These are phyloP conservation scores for Microdochium paspali DNA, from an alignment of 2,329 filamentous ascomycete genomes.

Conservation along the genomic window DNA sequence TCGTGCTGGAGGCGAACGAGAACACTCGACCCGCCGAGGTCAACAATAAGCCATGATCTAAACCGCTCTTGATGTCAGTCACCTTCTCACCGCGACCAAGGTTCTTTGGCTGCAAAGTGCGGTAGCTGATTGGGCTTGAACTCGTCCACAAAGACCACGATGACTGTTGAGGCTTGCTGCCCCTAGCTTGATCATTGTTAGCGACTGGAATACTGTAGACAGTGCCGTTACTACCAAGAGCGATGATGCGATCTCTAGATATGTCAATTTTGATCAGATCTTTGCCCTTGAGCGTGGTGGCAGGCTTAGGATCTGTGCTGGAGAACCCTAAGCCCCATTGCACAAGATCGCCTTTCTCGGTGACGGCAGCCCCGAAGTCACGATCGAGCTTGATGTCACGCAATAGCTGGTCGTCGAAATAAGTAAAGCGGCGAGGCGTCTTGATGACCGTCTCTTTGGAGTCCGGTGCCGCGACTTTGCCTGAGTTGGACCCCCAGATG, in stretches of 20 bases:
- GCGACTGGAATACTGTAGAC: constrained; percentile 82
- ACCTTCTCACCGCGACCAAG: constrained; percentile 65
- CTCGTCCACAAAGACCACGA: constrained; percentile 67
- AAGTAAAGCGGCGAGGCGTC: constrained; percentile 65
- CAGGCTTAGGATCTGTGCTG: constrained; percentile 51
- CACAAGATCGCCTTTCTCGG: constrained; percentile 77
- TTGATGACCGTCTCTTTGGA: constrained; percentile 73
- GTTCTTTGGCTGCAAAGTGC: constrained; percentile 55
- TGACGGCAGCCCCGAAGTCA: constrained; percentile 76
- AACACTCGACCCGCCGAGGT: constrained; percentile 82
- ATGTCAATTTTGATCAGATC: constrained; percentile 67
- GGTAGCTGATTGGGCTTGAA: constrained; percentile 53
- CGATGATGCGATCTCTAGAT: constrained; percentile 76
- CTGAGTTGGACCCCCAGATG: constrained; percentile 83
- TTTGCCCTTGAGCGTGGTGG: constrained; percentile 69
- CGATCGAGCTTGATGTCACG: constrained; percentile 80
- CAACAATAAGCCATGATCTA: constrained; percentile 79
- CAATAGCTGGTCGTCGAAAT: constrained; percentile 76
- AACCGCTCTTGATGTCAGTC: constrained; percentile 63
- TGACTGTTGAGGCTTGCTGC: constrained; percentile 52
- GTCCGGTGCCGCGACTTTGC: constrained; percentile 76
- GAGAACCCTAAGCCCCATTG: constrained; percentile 85
- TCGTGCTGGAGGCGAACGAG: constrained; percentile 72
- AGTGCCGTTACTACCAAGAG: constrained; percentile 61
- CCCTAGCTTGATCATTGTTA: constrained; percentile 57